These are phyloP conservation scores for Rhizopus arrhizus DNA, from an alignment of 371 early-diverging fungal genomes.

Conservation along the genomic window DNA sequence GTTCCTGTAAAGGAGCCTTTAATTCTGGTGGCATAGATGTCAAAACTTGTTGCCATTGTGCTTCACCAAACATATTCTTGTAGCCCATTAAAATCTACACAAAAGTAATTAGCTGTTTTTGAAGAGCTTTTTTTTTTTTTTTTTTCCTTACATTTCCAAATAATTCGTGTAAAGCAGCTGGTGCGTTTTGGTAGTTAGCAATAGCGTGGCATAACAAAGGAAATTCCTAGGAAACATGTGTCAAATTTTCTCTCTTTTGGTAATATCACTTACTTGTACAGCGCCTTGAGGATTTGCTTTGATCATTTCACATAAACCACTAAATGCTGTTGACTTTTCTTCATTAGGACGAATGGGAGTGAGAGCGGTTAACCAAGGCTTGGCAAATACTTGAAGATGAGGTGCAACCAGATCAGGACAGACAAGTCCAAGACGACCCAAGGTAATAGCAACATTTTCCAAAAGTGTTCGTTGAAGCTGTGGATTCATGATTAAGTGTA, in stretches of 20 bases:
- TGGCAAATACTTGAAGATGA: constrained; percentile 73
- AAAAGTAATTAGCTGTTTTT: not conserved
- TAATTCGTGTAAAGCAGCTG: constrained; percentile 63
- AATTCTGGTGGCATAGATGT: constrained; percentile 61
- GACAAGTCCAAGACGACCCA: constrained; percentile 88
- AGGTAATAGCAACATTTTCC: constrained; percentile 94
- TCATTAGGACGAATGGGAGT: constrained; percentile 80
- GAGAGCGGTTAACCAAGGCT: constrained; percentile 75
- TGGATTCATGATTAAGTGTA: constrained; percentile 74
- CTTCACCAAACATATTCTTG: constrained; percentile 71
- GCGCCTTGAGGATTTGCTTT: constrained; percentile 85
- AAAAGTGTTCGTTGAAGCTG: constrained; percentile 71
- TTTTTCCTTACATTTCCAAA: constrained; percentile 61
- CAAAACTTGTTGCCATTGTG: constrained; percentile 68
- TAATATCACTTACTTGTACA: constrained; percentile 43
- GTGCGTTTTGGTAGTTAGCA: constrained; percentile 67
- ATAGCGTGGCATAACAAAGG: constrained; percentile 75
- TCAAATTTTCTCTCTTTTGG: not conserved
- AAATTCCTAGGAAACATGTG: constrained; percentile 48
- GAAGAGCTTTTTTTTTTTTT: not conserved
- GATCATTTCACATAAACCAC: constrained; percentile 89
- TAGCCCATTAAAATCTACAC: constrained; percentile 64
- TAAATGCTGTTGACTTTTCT: constrained; percentile 93
- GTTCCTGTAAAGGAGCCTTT: constrained; percentile 58
- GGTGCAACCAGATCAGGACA: constrained; percentile 80